Conservation (phyloP, 2,329 filamentous ascomycete species). For the Nannizzia gypsea region DNA sequence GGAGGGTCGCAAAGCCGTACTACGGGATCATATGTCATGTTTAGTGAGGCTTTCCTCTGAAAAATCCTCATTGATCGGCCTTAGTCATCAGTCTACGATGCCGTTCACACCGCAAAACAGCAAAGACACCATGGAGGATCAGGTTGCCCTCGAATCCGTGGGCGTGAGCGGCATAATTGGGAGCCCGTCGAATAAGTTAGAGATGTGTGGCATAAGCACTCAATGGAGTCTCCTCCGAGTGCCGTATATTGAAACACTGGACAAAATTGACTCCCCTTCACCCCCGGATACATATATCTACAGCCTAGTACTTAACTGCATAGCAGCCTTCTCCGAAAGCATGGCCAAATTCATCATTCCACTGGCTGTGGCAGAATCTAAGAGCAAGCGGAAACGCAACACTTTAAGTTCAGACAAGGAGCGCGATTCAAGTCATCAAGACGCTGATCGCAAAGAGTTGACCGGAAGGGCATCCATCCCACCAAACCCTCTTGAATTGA, state of each 20-base stretch:
- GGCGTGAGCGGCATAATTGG: constrained; percentile 81
- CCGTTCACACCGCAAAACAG: constrained; percentile 51
- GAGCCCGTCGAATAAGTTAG: constrained; percentile 54
- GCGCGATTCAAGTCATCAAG: constrained; percentile 20
- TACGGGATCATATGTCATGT: constrained; percentile 71
- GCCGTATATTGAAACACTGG: constrained; percentile 84
- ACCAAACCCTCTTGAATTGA: constrained; percentile 67
- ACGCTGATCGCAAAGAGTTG: constrained; percentile 20
- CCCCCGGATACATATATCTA: constrained; percentile 93
- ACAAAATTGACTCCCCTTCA: constrained; percentile 72
- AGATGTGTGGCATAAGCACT: constrained; percentile 64
- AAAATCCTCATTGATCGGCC: constrained; percentile 75
- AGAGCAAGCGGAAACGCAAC: constrained; percentile 36
- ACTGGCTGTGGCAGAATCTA: constrained; percentile 68
- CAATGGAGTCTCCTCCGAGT: constrained; percentile 85
- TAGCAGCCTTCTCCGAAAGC: constrained; percentile 81
- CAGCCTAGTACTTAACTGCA: constrained; percentile 73
- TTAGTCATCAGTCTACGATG: constrained; percentile 77
- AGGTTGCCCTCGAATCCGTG: constrained; percentile 78
- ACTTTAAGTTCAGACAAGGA: constrained; percentile 26
- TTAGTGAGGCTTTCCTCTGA: constrained; percentile 91
- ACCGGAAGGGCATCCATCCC: constrained; percentile 36
- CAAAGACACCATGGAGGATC: constrained; percentile 54
- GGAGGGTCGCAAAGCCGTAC: constrained; percentile 59
- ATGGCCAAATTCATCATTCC: constrained; percentile 88